A percentile compares a stretch with the other conserved stretches of the same genome.
These are phyloP conservation scores for Sphaerosporella brunnea DNA, from an alignment of 495 filamentous ascomycete genomes.

Conservation along the genomic window DNA sequence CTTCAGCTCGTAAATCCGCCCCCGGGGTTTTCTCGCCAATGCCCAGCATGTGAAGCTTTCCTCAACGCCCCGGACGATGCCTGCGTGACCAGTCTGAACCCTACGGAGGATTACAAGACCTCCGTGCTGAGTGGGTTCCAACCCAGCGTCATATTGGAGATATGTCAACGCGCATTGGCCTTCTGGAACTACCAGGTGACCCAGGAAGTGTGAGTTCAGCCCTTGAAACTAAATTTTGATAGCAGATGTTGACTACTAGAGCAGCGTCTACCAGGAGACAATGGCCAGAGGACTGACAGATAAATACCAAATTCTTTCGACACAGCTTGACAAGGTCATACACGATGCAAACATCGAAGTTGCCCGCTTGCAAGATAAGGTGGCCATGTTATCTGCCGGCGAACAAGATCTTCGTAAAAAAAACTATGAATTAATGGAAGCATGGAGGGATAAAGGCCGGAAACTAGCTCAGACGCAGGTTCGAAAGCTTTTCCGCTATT, in stretches of 20 bases:
- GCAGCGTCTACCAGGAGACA: slow-evolving; percentile 66
- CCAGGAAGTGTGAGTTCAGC: slow-evolving; percentile 57
- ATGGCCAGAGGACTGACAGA: slow-evolving; percentile 55
- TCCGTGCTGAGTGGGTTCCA: slow-evolving; percentile 71
- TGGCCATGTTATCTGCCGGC: slow-evolving; percentile 47
- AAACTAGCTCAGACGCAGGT: slow-evolving; percentile 55
- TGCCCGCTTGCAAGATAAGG: slow-evolving; percentile 42
- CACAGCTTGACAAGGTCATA: slow-evolving; percentile 62
- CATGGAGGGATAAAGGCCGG: slow-evolving; percentile 54
- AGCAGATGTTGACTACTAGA: neutral
- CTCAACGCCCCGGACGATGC: slow-evolving; percentile 63
- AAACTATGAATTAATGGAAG: slow-evolving; percentile 54
- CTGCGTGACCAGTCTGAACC: slow-evolving; percentile 56
- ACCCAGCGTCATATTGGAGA: slow-evolving; percentile 78
- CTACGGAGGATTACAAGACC: slow-evolving; percentile 86
- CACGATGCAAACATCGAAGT: slow-evolving; percentile 71
- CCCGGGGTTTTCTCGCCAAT: slow-evolving; percentile 37
- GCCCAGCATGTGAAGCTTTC: slow-evolving; percentile 63
- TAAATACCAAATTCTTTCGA: slow-evolving; percentile 49
- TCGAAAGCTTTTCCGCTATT: no score
- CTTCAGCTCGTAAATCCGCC: slow-evolving; percentile 46
- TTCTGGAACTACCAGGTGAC: slow-evolving; percentile 89
- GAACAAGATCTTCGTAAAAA: slow-evolving; percentile 53
- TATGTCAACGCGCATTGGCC: slow-evolving; percentile 59
- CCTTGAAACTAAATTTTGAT: no score